Evolutionary conservation across 225 moss, liverwort and hornwort genomes (phyloP).

Genomic region (Bryum argenteum): DNA sequence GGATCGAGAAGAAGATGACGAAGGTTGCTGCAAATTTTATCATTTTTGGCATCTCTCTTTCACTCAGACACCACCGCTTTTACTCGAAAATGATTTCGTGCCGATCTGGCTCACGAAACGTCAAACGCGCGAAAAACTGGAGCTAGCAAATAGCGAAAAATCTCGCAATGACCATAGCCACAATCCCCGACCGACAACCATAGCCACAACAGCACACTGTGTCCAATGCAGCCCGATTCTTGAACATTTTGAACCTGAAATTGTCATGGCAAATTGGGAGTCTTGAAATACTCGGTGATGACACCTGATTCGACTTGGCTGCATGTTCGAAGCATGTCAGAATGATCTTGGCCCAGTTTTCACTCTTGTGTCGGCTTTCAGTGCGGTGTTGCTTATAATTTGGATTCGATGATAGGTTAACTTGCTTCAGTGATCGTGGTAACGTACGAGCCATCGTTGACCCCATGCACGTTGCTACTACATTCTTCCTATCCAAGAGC

Average conservation of each 20-base stretch:
- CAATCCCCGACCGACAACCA: background rate
- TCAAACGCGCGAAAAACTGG: background rate
- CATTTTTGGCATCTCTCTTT: slow-evolving; percentile 23
- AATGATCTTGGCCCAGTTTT: background rate
- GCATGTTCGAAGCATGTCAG: background rate
- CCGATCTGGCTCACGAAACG: slow-evolving; percentile 4
- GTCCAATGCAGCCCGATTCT: background rate
- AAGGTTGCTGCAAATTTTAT: slow-evolving; percentile 1
- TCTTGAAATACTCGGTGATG: background rate
- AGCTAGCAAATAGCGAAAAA: background rate
- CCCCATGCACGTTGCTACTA: too few species aligned
- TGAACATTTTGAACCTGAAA: background rate
- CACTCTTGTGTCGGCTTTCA: background rate
- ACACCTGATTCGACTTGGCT: background rate
- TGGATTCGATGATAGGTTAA: too few species aligned
- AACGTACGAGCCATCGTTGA: too few species aligned
- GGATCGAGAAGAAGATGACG: slow-evolving; percentile 25
- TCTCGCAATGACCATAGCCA: slow-evolving; percentile 16
- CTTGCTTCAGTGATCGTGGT: too few species aligned
- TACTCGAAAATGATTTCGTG: background rate
- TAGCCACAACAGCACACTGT: background rate
- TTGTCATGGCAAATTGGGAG: background rate
- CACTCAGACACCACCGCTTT: background rate
- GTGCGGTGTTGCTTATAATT: background rate
- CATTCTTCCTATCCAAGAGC: too few species aligned